These are phyloP conservation scores for Russula sp. DNA, from an alignment of 768 basidiomycete genomes.

Conservation along the genomic window DNA sequence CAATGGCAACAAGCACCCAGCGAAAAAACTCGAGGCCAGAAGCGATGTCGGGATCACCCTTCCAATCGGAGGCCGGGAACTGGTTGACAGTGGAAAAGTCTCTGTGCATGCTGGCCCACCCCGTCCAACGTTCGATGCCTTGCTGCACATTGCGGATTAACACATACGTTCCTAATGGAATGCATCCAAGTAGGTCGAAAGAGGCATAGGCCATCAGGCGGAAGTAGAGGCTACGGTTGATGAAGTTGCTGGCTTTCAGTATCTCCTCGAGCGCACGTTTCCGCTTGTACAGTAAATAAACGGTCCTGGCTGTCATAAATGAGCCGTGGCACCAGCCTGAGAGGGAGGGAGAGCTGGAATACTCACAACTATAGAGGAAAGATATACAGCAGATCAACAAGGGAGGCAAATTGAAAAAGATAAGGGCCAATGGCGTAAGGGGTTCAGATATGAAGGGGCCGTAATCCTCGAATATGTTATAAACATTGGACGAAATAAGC, in stretches of 20 bases:
- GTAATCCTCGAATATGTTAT: conserved; percentile 30
- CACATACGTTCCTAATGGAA: not conserved
- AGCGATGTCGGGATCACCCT: conserved; percentile 2
- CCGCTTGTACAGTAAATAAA: conserved; percentile 25
- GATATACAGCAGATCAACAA: conserved; percentile 23
- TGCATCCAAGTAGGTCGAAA: not conserved
- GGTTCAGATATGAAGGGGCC: conserved; percentile 38
- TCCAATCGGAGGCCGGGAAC: conserved; percentile 35
- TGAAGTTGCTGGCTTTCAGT: too few relatives aligned
- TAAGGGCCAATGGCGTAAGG: conserved; percentile 25
- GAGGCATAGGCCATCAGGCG: not conserved
- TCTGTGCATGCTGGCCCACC: conserved; percentile 46
- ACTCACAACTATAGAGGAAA: conserved; percentile 34
- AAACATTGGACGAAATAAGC: not conserved
- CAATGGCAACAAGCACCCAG: conserved; percentile 35
- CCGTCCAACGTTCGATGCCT: conserved; percentile 27
- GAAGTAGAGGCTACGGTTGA: too few relatives aligned
- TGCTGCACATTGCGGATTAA: not conserved
- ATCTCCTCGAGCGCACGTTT: conserved; percentile 22
- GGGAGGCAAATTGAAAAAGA: conserved; percentile 29
- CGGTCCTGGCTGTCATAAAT: conserved; percentile 21
- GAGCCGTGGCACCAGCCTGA: not conserved
- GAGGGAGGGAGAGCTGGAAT: too few relatives aligned
- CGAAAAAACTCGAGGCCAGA: conserved; percentile 30
- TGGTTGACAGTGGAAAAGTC: conserved; percentile 36